Percentiles rank a stretch among this genome's conserved stretches.
phyloP scores from a whole-genome alignment of 768 basidiomycete species.

The Dentipellis fragilis region DNA sequence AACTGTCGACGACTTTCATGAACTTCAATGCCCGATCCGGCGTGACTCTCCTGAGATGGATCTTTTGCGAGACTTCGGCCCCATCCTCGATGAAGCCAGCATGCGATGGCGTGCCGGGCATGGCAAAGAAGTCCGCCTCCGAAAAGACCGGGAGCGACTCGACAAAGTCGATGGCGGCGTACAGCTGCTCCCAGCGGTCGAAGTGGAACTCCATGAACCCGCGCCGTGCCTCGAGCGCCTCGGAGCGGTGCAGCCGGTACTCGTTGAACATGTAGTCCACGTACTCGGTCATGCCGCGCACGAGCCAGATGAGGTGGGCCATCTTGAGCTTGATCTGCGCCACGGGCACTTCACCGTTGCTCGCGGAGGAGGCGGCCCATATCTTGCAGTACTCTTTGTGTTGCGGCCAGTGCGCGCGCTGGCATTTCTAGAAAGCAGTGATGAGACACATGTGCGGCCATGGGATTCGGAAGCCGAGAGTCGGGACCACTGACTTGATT shows the following conservation, averaged over 20 bases:
- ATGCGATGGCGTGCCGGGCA: slow-evolving; percentile 15
- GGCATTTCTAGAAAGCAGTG: too few relatives aligned
- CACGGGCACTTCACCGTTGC: slow-evolving; percentile 9
- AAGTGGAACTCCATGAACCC: slow-evolving; percentile 16
- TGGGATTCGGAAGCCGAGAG: too few relatives aligned
- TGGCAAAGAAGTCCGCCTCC: slow-evolving; percentile 5
- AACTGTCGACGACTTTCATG: slow-evolving; percentile 8
- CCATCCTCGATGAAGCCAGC: not conserved
- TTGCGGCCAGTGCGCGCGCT: too few relatives aligned
- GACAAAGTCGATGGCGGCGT: slow-evolving; percentile 8
- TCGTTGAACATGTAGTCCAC: slow-evolving; percentile 11
- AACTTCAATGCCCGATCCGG: slow-evolving; percentile 1
- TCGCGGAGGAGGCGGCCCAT: not conserved
- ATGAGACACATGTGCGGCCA: too few relatives aligned
- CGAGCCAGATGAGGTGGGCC: slow-evolving; percentile 14
- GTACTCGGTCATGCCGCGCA: slow-evolving; percentile 13
- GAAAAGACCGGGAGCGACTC: slow-evolving; percentile 4
- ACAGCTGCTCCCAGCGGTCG: slow-evolving; percentile 13
- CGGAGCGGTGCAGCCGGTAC: not conserved
- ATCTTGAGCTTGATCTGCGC: slow-evolving; percentile 16
- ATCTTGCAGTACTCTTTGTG: too few relatives aligned
- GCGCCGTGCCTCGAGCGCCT: not conserved
- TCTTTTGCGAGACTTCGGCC: slow-evolving; percentile 1
- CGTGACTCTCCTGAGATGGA: slow-evolving; percentile 7
- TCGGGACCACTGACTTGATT: too few relatives aligned